These are phyloP conservation scores for Ascochyta rabiei DNA, from an alignment of 2,329 filamentous ascomycete species.

Conservation along the genomic window DNA sequence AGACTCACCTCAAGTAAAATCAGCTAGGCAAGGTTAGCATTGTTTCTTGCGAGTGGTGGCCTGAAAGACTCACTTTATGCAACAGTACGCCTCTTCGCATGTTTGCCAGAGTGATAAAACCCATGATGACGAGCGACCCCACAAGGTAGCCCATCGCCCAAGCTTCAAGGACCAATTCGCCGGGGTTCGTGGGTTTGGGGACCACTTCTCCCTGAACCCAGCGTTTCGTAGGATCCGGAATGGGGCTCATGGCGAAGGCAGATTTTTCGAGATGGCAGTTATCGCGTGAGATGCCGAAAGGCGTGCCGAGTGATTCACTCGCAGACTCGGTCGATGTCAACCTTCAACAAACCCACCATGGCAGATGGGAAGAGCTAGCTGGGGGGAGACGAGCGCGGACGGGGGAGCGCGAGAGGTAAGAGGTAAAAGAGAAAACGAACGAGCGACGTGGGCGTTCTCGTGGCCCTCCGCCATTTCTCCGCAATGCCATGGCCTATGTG, in stretches of 20 bases:
- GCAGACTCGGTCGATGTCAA: constrained; percentile 18
- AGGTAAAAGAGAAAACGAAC: constrained; percentile 13
- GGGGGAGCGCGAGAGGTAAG: constrained; percentile 7
- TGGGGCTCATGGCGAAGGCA: constrained; percentile 26
- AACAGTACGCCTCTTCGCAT: constrained; percentile 56
- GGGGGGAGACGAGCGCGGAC: neutral
- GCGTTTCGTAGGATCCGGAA: constrained; percentile 17
- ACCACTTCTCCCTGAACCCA: constrained; percentile 27
- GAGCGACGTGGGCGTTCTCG: constrained; percentile 22
- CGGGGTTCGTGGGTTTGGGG: constrained; percentile 38
- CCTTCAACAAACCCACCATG: constrained; percentile 27
- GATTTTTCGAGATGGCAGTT: constrained; percentile 21
- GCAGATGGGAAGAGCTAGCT: constrained; percentile 14
- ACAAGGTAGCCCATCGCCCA: constrained; percentile 51
- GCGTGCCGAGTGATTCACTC: constrained; percentile 30
- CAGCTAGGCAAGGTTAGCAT: constrained; percentile 40
- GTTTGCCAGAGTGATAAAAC: constrained; percentile 55
- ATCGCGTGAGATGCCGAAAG: constrained; percentile 22
- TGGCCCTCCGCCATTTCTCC: constrained; percentile 37
- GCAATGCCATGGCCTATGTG: constrained; percentile 37
- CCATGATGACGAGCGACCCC: constrained; percentile 55
- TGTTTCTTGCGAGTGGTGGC: neutral
- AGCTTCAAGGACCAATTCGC: constrained; percentile 47
- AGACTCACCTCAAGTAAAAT: constrained; percentile 55
- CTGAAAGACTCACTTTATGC: constrained; percentile 48